Conservation (phyloP, 495 filamentous ascomycete species). For the Aspergillus conjunctus region DNA sequence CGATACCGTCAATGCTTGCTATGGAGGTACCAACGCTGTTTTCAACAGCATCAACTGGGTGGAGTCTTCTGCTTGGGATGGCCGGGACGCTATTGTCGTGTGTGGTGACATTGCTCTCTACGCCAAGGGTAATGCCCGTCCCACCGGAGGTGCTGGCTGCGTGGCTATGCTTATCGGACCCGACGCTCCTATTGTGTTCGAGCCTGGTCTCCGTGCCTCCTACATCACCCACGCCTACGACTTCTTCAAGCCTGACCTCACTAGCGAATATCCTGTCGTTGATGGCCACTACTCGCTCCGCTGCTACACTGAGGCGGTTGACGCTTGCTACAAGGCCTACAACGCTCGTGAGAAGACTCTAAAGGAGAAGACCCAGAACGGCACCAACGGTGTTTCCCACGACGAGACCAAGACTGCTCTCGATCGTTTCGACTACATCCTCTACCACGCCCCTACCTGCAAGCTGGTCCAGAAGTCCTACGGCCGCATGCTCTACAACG, state of each 20-base stretch:
- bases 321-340: constrained; percentile 95
- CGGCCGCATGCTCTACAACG: constrained; percentile 94
- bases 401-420: constrained; percentile 65
- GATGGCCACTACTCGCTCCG: constrained; percentile 93
- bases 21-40: constrained; percentile 95
- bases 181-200: constrained; percentile 86
- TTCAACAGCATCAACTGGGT: constrained; percentile 98
- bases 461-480: constrained; percentile 97
- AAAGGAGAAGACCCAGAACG: constrained; percentile 61
- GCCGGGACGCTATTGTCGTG: constrained; percentile 89
- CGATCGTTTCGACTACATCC: constrained; percentile 93
- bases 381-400: constrained; percentile 56
- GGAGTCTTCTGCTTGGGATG: constrained; percentile 97
- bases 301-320: constrained; percentile 96
- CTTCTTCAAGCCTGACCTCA: constrained; percentile 98
- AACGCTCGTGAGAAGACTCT: constrained; percentile 76
- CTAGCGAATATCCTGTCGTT: constrained; percentile 96
- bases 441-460: constrained; percentile 96
- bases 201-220: constrained; percentile 86
- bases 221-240: constrained; percentile 97
- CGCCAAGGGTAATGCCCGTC: constrained; percentile 91
- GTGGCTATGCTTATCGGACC: constrained; percentile 95
- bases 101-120: constrained; percentile 98
- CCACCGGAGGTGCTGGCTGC: constrained; percentile 92
- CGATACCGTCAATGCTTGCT: constrained; percentile 96